Evolutionary conservation across 2,329 filamentous ascomycete species (phyloP).

Genomic region (Blumeria hordei): DNA sequence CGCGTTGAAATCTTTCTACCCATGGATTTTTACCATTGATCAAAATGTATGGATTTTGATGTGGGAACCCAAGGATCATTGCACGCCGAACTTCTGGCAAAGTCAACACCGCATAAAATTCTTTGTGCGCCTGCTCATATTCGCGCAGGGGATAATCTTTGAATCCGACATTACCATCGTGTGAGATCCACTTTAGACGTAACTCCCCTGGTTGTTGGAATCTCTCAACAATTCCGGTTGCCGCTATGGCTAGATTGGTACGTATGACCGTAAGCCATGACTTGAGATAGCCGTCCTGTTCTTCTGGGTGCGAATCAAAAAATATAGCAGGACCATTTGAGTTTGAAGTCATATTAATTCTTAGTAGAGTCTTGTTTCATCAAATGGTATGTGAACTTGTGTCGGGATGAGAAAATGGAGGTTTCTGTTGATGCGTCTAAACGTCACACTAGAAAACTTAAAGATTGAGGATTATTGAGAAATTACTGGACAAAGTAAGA

Average conservation of each 20-base stretch:
- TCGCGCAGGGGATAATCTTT: constrained; percentile 11
- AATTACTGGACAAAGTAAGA: no score
- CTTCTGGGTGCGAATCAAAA: constrained; percentile 11
- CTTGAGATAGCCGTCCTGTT: constrained; percentile 9
- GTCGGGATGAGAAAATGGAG: no score
- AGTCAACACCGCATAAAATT: constrained; percentile 8
- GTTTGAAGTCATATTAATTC: neutral
- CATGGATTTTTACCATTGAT: constrained; percentile 5
- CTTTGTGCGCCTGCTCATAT: constrained; percentile 7
- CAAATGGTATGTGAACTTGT: no score
- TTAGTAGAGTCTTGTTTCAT: no score
- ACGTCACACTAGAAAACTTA: no score
- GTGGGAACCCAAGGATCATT: constrained; percentile 9
- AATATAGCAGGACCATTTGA: constrained; percentile 9
- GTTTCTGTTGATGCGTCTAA: no score
- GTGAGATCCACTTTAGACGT: constrained; percentile 10
- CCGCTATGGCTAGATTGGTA: constrained; percentile 8
- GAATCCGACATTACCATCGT: constrained; percentile 8
- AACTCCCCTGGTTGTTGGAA: constrained; percentile 8
- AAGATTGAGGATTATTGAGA: no score
- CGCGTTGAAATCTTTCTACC: constrained; percentile 6
- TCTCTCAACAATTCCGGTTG: constrained; percentile 10
- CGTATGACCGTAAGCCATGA: constrained; percentile 9
- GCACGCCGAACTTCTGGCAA: constrained; percentile 9
- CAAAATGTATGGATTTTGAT: constrained; percentile 11